Evolutionary conservation across 140 eudicot genomes (phyloP).

Genomic region (Bidens hawaiensis): DNA sequence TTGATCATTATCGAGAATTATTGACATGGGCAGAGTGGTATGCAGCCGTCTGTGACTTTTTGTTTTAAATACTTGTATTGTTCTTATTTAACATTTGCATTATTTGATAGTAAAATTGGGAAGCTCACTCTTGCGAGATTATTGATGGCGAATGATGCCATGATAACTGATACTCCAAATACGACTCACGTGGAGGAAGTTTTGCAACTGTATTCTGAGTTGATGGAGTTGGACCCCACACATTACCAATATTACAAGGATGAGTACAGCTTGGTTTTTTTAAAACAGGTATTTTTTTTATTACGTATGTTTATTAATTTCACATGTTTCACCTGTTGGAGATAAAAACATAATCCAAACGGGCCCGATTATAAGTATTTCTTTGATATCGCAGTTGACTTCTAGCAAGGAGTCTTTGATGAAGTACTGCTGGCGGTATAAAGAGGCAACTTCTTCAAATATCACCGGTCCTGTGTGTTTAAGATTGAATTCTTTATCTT

Average conservation of each 20-base stretch:
- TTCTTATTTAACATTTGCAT: not conserved
- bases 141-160: slow-evolving; percentile 57
- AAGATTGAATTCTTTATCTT: slow-evolving; percentile 53
- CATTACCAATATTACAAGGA: slow-evolving; percentile 75
- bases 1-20: slow-evolving; percentile 59
- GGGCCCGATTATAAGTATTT: not conserved
- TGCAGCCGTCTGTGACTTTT: slow-evolving; percentile 8
- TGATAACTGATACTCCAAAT: slow-evolving; percentile 17
- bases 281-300: slow-evolving; percentile 22
- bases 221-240: slow-evolving; percentile 64
- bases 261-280: slow-evolving; percentile 55
- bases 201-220: slow-evolving; percentile 55
- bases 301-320: not conserved
- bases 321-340: not conserved
- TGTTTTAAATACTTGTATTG: slow-evolving; percentile 7
- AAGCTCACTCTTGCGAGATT: slow-evolving; percentile 94
- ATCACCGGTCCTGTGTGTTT: slow-evolving; percentile 29
- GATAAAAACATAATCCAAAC: not conserved
- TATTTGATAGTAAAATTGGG: slow-evolving; percentile 70
- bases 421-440: slow-evolving; percentile 52
- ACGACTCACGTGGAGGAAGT: slow-evolving; percentile 44
- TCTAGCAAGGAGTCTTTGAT: slow-evolving; percentile 49
- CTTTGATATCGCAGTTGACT: slow-evolving; percentile 45
- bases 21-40: slow-evolving; percentile 67
- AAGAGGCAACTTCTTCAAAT: slow-evolving; percentile 30